Conservation (phyloP, 1,139 yeast genomes). For the Cylindricascospora bacillispora region DNA sequence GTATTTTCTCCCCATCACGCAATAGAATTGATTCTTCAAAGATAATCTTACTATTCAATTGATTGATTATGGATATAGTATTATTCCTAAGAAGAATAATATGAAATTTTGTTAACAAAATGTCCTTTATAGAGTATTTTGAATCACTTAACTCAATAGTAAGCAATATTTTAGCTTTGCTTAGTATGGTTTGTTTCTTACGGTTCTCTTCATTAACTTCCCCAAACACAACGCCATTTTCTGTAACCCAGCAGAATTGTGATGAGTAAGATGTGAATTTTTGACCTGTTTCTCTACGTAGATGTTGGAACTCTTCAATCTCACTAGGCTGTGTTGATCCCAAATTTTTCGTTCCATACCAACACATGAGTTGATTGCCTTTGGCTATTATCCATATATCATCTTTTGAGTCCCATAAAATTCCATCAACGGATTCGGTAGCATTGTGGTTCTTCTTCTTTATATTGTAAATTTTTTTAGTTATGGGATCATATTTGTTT, state of each 20-base stretch:
- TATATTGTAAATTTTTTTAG: conserved; percentile 7
- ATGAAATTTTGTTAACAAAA: conserved; percentile 42
- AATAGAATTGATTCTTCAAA: conserved; percentile 30
- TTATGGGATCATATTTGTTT: conserved; percentile 2
- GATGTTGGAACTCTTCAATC: conserved; percentile 27
- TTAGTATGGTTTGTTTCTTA: conserved; percentile 10
- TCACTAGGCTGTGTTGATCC: conserved; percentile 21
- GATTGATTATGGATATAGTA: conserved; percentile 35
- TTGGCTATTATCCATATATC: conserved; percentile 21
- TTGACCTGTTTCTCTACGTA: conserved; percentile 23
- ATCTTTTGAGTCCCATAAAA: conserved; percentile 7
- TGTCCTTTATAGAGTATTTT: conserved; percentile 26
- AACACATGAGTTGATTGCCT: conserved; percentile 31
- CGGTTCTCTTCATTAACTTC: conserved; percentile 10
- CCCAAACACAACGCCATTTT: conserved; percentile 35
- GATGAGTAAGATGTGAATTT: conserved; percentile 23
- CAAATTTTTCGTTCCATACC: conserved; percentile 22
- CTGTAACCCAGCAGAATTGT: conserved; percentile 35
- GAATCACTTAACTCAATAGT: conserved; percentile 30
- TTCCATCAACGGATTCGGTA: conserved; percentile 18
- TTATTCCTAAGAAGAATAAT: conserved; percentile 34
- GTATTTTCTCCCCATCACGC: conserved; percentile 30
- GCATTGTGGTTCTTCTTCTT: no score
- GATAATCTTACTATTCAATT: conserved; percentile 36
- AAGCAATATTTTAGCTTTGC: conserved; percentile 29